Percentiles rank a stretch among this genome's conserved stretches.
Evolutionary conservation across 1,284 basidiomycete species (phyloP).

Genomic region (Coniferiporia weirii): DNA sequence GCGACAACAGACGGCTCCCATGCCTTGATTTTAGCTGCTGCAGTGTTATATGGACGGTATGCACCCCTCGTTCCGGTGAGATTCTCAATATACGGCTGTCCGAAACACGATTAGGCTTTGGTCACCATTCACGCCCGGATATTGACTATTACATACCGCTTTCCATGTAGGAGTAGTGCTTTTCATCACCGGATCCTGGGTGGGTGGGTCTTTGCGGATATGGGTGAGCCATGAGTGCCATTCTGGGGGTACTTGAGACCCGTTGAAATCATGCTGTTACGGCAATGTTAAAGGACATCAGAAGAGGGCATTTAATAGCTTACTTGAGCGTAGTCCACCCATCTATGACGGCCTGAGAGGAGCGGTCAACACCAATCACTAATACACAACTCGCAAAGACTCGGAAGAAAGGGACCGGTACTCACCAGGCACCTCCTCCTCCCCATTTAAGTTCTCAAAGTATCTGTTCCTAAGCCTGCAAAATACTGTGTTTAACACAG

Average conservation of each 20-base stretch:
- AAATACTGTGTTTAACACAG: background rate
- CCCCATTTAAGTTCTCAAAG: constrained; percentile 82
- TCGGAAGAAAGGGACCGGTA: constrained; percentile 12
- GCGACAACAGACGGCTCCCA: constrained; percentile 77
- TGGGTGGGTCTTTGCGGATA: constrained; percentile 78
- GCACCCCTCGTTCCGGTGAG: constrained; percentile 88
- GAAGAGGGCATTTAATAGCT: constrained; percentile 17
- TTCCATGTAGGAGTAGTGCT: constrained; percentile 74
- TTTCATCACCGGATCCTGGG: constrained; percentile 68
- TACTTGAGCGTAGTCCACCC: constrained; percentile 89
- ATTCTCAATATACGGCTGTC: constrained; percentile 77
- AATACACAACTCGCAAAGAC: background rate
- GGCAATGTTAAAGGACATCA: background rate
- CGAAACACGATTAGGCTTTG: constrained; percentile 1
- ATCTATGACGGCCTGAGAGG: constrained; percentile 77
- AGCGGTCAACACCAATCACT: no score
- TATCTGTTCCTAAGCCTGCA: constrained; percentile 84
- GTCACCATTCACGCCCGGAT: constrained; percentile 1
- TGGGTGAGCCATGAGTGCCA: constrained; percentile 96
- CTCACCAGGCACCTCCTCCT: constrained; percentile 82
- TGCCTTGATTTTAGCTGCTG: constrained; percentile 69
- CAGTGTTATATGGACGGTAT: constrained; percentile 85
- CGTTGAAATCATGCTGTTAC: constrained; percentile 77
- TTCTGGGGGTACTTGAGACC: constrained; percentile 85
- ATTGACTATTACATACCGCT: constrained; percentile 49